A percentile compares a stretch with the other conserved stretches of the same genome.
phyloP scores from a whole-genome alignment of 2,329 filamentous ascomycete species.

The Nannizzia gypsea region DNA sequence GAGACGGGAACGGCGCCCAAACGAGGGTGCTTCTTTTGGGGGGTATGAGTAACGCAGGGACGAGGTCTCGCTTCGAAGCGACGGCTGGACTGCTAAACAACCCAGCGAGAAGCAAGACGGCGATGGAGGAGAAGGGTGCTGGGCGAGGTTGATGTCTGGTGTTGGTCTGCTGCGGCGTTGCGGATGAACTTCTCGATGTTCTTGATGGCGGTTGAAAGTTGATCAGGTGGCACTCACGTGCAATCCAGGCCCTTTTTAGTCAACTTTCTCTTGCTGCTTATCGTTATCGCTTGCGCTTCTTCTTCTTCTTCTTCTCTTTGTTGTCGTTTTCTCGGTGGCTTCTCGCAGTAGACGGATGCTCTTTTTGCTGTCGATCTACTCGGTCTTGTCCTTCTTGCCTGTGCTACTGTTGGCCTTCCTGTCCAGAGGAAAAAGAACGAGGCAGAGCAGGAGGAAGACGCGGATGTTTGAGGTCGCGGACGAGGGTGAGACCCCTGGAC shows the following conservation, averaged over 20 bases:
- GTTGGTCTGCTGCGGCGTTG: background rate
- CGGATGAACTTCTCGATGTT: background rate
- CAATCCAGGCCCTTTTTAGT: background rate
- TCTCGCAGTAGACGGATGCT: background rate
- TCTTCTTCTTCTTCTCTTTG: background rate
- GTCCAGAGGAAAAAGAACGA: background rate
- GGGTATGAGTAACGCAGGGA: background rate
- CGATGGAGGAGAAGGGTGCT: background rate
- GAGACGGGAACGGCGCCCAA: background rate
- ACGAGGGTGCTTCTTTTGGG: background rate
- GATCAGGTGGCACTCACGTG: constrained; percentile 3
- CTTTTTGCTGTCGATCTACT: no score
- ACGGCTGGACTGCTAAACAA: background rate
- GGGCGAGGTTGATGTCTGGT: background rate
- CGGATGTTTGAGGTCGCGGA: background rate
- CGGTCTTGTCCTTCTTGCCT: no score
- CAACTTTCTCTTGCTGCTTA: background rate
- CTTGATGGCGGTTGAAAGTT: background rate
- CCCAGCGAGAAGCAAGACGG: constrained; percentile 1
- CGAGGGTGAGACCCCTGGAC: background rate
- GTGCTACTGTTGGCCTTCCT: no score
- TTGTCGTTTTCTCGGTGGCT: background rate
- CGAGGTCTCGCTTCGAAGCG: background rate
- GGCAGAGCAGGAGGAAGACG: background rate
- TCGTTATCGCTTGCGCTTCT: background rate